Evolutionary conservation across 2,329 filamentous ascomycete genomes (phyloP).

Genomic region (Metarhizium rileyi): DNA sequence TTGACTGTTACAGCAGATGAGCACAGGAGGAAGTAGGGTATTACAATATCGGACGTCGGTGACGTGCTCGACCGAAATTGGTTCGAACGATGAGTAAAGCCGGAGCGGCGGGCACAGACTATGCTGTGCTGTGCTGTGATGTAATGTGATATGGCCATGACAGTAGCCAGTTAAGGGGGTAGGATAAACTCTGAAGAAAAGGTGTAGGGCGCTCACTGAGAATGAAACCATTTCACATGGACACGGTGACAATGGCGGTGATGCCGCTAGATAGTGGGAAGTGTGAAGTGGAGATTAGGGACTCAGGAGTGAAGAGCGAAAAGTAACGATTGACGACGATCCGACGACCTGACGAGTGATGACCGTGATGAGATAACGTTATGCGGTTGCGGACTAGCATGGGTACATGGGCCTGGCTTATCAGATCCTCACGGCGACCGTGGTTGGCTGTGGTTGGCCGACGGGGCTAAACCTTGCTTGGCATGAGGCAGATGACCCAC

Average conservation of each 20-base stretch:
- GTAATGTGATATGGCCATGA: neutral
- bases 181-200: neutral
- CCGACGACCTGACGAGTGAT: no score
- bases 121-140: neutral
- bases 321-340: no score
- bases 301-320: no score
- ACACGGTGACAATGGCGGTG: no score
- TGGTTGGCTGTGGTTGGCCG: slow-evolving; percentile 8
- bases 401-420: neutral
- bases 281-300: no score
- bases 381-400: no score
- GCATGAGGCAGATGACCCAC: neutral
- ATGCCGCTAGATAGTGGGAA: no score
- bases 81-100: neutral
- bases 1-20: no score
- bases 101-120: neutral
- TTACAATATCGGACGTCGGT: neutral
- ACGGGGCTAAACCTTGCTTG: neutral
- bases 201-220: no score
- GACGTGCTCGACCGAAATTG: neutral
- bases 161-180: neutral
- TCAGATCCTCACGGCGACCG: slow-evolving; percentile 2
- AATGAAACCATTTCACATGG: no score
- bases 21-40: no score
- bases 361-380: no score